Evolutionary conservation across 2,329 filamentous ascomycete genomes (phyloP).

Genomic region (Saccharata proteae): DNA sequence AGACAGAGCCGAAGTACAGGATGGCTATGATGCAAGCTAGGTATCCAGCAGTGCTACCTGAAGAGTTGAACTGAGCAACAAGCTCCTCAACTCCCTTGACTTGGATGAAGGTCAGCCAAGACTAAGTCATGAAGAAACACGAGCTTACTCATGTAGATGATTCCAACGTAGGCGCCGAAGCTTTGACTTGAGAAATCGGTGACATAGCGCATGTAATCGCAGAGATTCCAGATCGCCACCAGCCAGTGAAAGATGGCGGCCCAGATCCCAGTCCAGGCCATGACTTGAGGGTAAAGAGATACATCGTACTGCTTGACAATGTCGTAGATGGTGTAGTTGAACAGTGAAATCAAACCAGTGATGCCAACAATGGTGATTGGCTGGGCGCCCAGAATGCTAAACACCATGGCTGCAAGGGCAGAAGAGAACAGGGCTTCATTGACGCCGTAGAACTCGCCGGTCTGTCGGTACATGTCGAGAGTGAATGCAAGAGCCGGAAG

Average conservation of each 20-base stretch:
- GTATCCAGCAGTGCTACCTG: slow-evolving; percentile 33
- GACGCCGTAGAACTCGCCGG: slow-evolving; percentile 43
- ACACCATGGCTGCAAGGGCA: slow-evolving; percentile 43
- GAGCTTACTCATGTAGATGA: slow-evolving; percentile 40
- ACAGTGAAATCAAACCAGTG: slow-evolving; percentile 37
- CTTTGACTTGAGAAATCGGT: slow-evolving; percentile 44
- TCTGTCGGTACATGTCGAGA: slow-evolving; percentile 46
- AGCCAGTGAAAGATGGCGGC: slow-evolving; percentile 47
- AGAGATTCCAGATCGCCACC: slow-evolving; percentile 39
- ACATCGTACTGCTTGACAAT: slow-evolving; percentile 40
- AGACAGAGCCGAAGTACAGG: slow-evolving; percentile 40
- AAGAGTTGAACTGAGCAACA: slow-evolving; percentile 35
- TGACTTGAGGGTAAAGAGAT: slow-evolving; percentile 40
- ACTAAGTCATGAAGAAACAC: background rate
- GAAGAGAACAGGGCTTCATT: slow-evolving; percentile 45
- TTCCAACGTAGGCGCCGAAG: slow-evolving; percentile 44
- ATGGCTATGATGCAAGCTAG: slow-evolving; percentile 39
- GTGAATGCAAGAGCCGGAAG: slow-evolving; percentile 47
- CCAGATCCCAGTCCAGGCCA: slow-evolving; percentile 46
- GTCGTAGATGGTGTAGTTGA: slow-evolving; percentile 50
- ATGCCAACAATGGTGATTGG: slow-evolving; percentile 47
- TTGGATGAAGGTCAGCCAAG: slow-evolving; percentile 11
- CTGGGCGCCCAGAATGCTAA: slow-evolving; percentile 40
- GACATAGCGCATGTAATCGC: slow-evolving; percentile 47
- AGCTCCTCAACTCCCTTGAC: slow-evolving; percentile 47